These are phyloP conservation scores for Xylariaceae sp. DNA, from an alignment of 2,329 filamentous ascomycete genomes.

Conservation along the genomic window DNA sequence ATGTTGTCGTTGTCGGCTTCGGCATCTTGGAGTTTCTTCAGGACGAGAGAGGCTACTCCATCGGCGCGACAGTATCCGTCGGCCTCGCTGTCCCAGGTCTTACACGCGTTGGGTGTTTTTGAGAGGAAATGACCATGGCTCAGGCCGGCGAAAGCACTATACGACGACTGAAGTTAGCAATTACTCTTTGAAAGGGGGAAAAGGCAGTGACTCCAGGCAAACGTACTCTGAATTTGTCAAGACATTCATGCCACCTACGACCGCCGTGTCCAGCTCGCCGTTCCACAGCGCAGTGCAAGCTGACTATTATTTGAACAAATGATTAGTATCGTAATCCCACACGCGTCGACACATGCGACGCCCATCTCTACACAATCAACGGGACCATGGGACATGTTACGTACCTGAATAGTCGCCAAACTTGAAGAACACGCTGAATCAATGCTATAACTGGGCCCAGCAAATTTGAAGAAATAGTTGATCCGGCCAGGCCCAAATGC, in stretches of 20 bases:
- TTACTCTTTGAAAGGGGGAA: too few species aligned
- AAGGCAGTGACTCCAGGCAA: too few species aligned
- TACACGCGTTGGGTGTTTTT: slow-evolving; percentile 36
- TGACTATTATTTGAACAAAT: background rate
- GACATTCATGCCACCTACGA: slow-evolving; percentile 60
- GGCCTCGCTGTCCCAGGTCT: slow-evolving; percentile 40
- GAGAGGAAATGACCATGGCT: slow-evolving; percentile 61
- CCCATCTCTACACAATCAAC: background rate
- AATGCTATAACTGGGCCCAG: slow-evolving; percentile 27
- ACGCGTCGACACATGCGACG: too few species aligned
- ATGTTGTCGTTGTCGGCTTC: slow-evolving; percentile 42
- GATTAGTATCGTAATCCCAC: background rate
- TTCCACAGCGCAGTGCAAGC: slow-evolving; percentile 57
- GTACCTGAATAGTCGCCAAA: slow-evolving; percentile 21
- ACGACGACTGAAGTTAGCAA: too few species aligned
- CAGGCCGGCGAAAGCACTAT: slow-evolving; percentile 57
- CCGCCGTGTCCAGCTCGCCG: slow-evolving; percentile 60
- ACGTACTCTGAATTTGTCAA: slow-evolving; percentile 64
- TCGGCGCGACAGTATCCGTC: slow-evolving; percentile 43
- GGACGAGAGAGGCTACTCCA: slow-evolving; percentile 19
- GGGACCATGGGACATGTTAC: background rate
- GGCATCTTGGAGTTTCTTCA: slow-evolving; percentile 33
- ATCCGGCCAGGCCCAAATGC: slow-evolving; percentile 36
- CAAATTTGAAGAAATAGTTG: slow-evolving; percentile 35
- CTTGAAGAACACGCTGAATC: slow-evolving; percentile 32